These are phyloP conservation scores for Mrakia hoshinonis DNA, from an alignment of 768 basidiomycete genomes.

Conservation along the genomic window DNA sequence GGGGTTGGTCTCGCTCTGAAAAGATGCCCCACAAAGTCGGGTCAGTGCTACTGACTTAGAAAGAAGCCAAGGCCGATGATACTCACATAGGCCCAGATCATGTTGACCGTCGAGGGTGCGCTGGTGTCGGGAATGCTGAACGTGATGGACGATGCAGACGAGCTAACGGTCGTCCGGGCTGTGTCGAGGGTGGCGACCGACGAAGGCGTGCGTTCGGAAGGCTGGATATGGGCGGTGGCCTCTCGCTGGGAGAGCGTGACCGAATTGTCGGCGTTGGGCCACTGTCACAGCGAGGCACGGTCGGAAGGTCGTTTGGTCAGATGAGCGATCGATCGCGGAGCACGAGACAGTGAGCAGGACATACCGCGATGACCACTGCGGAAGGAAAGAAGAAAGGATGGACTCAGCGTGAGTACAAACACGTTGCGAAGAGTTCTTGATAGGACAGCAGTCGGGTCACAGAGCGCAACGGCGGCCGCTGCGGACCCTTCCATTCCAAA, in stretches of 20 bases:
- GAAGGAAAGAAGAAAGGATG: neutral
- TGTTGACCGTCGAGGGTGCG: neutral
- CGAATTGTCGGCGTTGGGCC: constrained; percentile 4
- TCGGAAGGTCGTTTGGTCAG: neutral
- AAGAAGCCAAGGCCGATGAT: too few species aligned
- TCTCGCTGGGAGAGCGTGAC: constrained; percentile 3
- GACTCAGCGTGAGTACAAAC: neutral
- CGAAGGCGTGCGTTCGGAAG: neutral
- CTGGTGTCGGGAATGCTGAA: neutral
- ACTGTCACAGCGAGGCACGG: neutral
- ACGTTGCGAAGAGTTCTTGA: too few species aligned
- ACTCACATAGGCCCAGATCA: constrained; percentile 28
- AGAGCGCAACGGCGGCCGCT: too few species aligned
- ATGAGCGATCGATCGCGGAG: neutral
- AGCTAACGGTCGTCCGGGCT: neutral
- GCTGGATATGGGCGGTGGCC: neutral
- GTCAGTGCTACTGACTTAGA: too few species aligned
- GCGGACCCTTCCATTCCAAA: too few species aligned
- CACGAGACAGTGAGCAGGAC: neutral
- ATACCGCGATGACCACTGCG: constrained; percentile 13
- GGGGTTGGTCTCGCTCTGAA: constrained; percentile 16
- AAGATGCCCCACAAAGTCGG: neutral
- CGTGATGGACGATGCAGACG: neutral
- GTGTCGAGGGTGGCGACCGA: constrained; percentile 1
- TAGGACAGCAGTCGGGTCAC: too few species aligned